phyloP scores from a whole-genome alignment of 192 early-diverging fungal species.

The Phlyctochytrium arcticum region DNA sequence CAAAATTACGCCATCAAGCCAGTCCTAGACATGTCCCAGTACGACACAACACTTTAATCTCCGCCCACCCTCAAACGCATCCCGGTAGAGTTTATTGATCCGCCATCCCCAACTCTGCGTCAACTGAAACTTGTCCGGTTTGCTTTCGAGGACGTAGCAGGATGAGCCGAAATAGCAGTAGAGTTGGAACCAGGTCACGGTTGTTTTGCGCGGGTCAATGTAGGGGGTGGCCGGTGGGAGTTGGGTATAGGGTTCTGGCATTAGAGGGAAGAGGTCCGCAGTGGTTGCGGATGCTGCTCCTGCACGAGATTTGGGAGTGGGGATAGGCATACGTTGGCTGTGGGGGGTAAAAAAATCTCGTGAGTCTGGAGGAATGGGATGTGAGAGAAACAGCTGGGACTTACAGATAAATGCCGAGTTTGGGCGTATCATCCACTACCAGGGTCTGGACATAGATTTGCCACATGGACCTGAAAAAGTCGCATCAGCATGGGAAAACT shows the following conservation, averaged over 20 bases:
- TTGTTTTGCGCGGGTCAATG: slow-evolving; percentile 22
- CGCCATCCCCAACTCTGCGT: slow-evolving; percentile 46
- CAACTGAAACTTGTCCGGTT: slow-evolving; percentile 36
- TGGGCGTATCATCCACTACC: neutral
- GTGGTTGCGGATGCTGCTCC: too few relatives aligned
- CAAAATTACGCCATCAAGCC: too few relatives aligned
- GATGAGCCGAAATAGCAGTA: slow-evolving; percentile 24
- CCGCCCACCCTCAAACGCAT: slow-evolving; percentile 18
- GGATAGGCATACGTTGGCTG: slow-evolving; percentile 18
- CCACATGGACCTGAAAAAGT: slow-evolving; percentile 36
- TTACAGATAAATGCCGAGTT: slow-evolving; percentile 40
- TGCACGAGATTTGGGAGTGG: neutral
- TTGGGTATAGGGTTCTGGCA: slow-evolving; percentile 7
- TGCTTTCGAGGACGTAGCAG: slow-evolving; percentile 37
- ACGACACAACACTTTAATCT: slow-evolving; percentile 19
- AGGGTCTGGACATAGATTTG: slow-evolving; percentile 35
- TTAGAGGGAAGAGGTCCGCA: neutral
- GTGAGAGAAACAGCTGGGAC: neutral
- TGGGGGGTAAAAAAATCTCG: too few relatives aligned
- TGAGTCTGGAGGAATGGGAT: too few relatives aligned
- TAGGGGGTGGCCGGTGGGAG: slow-evolving; percentile 16
- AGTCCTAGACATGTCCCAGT: slow-evolving; percentile 24
- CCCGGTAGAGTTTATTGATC: slow-evolving; percentile 33
- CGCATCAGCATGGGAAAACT: neutral
- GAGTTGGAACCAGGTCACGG: slow-evolving; percentile 31